Conservation (phyloP, 306 rosid species). For the Cucurbita ficifolia region DNA sequence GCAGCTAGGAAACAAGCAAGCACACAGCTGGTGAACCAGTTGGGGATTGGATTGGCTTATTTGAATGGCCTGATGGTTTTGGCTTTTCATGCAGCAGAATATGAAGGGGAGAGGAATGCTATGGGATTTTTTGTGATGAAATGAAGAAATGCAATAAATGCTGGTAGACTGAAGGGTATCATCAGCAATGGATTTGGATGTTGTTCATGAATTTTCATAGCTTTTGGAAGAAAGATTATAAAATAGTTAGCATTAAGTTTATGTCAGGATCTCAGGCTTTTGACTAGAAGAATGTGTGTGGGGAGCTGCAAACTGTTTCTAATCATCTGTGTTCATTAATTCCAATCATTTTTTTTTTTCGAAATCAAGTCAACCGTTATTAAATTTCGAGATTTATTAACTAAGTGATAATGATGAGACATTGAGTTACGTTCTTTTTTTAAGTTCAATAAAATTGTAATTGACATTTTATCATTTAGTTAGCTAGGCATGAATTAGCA, state of each 20-base stretch:
- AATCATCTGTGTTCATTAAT: background rate
- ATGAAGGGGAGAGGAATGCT: background rate
- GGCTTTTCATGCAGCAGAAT: background rate
- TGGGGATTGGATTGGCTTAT: background rate
- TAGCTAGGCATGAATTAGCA: background rate
- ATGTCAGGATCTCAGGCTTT: background rate
- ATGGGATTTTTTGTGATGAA: background rate
- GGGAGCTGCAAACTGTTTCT: background rate
- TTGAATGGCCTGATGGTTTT: background rate
- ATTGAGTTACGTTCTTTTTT: no score
- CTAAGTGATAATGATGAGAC: background rate
- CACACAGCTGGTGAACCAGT: background rate
- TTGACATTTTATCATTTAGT: no score
- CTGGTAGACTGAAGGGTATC: background rate
- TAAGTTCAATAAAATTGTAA: no score
- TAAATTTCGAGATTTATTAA: background rate
- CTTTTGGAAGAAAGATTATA: background rate
- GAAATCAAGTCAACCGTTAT: background rate
- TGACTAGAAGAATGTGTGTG: background rate
- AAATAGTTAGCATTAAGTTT: background rate
- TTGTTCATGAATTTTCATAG: background rate
- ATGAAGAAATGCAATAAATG: background rate
- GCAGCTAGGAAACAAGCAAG: background rate
- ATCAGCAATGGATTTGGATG: background rate
- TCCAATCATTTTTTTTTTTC: background rate